These are phyloP conservation scores for Annona squamosa DNA, from an alignment of 164 flowering plant species.

Conservation along the genomic window DNA sequence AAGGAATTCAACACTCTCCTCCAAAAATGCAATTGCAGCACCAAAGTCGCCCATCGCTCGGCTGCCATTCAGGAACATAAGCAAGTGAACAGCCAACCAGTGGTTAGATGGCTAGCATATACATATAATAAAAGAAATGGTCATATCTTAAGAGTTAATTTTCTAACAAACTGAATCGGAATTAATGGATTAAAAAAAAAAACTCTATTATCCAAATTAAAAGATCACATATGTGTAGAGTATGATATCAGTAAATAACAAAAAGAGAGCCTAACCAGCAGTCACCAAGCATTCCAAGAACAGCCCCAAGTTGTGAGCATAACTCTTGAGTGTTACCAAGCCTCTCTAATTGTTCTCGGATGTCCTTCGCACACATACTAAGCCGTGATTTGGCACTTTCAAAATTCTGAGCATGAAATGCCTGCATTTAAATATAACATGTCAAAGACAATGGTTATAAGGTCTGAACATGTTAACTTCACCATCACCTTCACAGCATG, in stretches of 20 bases:
- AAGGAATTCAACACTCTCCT: slow-evolving; percentile 82
- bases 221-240: neutral
- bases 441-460: neutral
- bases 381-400: slow-evolving; percentile 96
- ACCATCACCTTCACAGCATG: slow-evolving; percentile 93
- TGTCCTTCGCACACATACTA: slow-evolving; percentile 69
- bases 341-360: slow-evolving; percentile 63
- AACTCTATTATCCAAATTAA: neutral
- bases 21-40: slow-evolving; percentile 64
- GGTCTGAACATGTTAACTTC: neutral
- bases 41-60: slow-evolving; percentile 70
- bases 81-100: neutral
- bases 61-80: slow-evolving; percentile 37
- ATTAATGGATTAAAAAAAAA: neutral
- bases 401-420: slow-evolving; percentile 79
- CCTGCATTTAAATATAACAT: slow-evolving; percentile 37
- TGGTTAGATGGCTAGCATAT: neutral
- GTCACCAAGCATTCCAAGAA: slow-evolving; percentile 97
- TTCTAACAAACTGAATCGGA: neutral
- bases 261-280: slow-evolving; percentile 58
- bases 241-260: neutral
- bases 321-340: slow-evolving; percentile 66
- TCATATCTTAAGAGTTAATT: neutral
- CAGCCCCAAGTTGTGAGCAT: slow-evolving; percentile 96
- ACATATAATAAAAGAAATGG: neutral